Evolutionary conservation across 768 basidiomycete genomes (phyloP).

Genomic region (Boletus insuetus): DNA sequence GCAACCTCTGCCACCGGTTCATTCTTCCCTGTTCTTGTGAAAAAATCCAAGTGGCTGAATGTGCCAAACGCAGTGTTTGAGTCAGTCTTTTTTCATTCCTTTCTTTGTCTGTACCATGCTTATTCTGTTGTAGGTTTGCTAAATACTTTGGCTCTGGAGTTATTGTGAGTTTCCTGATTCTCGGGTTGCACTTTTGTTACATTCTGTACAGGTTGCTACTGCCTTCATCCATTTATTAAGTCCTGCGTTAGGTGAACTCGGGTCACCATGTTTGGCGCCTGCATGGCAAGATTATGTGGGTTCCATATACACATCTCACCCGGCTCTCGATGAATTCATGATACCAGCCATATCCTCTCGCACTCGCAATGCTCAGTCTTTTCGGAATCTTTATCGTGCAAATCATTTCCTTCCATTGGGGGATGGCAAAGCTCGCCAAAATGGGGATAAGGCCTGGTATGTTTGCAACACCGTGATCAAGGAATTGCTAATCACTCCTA

Average conservation of each 20-base stretch:
- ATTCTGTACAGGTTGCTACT: slow-evolving; percentile 67
- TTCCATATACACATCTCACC: not conserved
- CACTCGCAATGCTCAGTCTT: slow-evolving; percentile 75
- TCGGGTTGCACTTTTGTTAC: not conserved
- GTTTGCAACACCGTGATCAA: slow-evolving; percentile 6
- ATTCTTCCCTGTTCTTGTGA: slow-evolving; percentile 68
- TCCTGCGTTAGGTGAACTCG: slow-evolving; percentile 71
- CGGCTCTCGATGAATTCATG: not conserved
- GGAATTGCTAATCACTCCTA: not conserved
- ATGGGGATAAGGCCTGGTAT: slow-evolving; percentile 64
- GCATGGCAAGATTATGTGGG: slow-evolving; percentile 77
- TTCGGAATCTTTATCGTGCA: slow-evolving; percentile 85
- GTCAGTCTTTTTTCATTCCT: slow-evolving; percentile 38
- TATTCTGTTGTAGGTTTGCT: slow-evolving; percentile 53
- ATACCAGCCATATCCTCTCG: slow-evolving; percentile 75
- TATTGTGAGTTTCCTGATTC: slow-evolving; percentile 51
- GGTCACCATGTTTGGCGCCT: slow-evolving; percentile 62
- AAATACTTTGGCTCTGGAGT: slow-evolving; percentile 92
- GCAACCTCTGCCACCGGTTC: slow-evolving; percentile 57
- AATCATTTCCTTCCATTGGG: slow-evolving; percentile 84
- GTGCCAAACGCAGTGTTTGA: slow-evolving; percentile 51
- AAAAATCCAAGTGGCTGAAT: slow-evolving; percentile 46
- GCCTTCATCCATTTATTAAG: slow-evolving; percentile 82
- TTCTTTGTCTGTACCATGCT: not conserved
- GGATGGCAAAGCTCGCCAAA: slow-evolving; percentile 64